Conservation (phyloP, 441 rosid genomes). For the Populus hybrid region DNA sequence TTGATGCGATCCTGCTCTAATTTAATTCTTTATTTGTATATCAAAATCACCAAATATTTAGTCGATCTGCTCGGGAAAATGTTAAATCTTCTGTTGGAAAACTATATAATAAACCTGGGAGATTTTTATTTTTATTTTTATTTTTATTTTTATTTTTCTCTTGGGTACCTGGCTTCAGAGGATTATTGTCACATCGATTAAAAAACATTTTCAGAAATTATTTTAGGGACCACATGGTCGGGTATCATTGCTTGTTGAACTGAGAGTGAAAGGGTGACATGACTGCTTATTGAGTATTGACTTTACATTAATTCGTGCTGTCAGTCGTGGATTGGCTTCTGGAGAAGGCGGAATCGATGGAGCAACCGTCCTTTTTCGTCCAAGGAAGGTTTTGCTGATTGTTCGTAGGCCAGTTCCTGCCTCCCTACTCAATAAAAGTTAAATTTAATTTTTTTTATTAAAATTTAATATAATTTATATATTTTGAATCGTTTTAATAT, state of each 20-base stretch:
- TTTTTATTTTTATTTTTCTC: too few species aligned
- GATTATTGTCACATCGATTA: neutral
- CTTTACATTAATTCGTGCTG: neutral
- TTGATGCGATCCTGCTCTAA: too few species aligned
- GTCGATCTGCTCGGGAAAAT: neutral
- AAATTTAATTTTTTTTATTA: too few species aligned
- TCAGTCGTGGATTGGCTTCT: neutral
- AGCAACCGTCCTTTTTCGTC: neutral
- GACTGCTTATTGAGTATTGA: neutral
- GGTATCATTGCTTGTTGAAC: neutral
- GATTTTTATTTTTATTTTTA: too few species aligned
- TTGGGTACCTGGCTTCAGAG: neutral
- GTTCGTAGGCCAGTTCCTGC: neutral
- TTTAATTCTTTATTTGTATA: too few species aligned
- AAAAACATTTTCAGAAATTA: neutral
- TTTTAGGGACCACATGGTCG: neutral
- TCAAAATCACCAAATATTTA: too few species aligned
- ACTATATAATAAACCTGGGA: neutral
- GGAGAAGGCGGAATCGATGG: neutral
- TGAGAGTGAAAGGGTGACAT: neutral
- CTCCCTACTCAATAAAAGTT: neutral
- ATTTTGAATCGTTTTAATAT: too few species aligned
- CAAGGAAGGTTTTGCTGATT: neutral
- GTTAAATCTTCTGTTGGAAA: neutral
- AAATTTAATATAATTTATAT: too few species aligned